These are phyloP conservation scores for Aspergillus udagawae DNA, from an alignment of 2,329 filamentous ascomycete genomes.

Conservation along the genomic window DNA sequence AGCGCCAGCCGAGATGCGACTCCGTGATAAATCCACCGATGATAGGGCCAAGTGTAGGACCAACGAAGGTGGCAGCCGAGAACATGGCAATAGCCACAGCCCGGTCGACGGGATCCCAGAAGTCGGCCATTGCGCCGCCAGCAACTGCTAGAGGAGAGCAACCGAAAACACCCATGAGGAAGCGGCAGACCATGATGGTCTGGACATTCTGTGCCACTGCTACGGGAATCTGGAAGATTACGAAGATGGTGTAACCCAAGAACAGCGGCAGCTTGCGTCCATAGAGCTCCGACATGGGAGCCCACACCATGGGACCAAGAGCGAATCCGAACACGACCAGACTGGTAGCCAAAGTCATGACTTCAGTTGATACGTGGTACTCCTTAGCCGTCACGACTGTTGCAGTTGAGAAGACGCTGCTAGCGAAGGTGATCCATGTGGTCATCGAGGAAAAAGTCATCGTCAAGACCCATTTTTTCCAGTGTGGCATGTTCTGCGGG, in stretches of 20 bases:
- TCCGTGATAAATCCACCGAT: slow-evolving; percentile 49
- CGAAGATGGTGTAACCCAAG: slow-evolving; percentile 46
- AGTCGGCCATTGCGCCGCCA: slow-evolving; percentile 46
- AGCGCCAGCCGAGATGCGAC: slow-evolving; percentile 52
- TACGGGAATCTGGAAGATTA: slow-evolving; percentile 54
- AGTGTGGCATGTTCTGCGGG: slow-evolving; percentile 27
- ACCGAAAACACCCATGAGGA: slow-evolving; percentile 52
- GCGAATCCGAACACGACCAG: slow-evolving; percentile 48
- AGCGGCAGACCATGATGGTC: slow-evolving; percentile 53
- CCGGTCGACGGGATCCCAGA: slow-evolving; percentile 47
- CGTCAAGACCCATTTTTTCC: slow-evolving; percentile 40
- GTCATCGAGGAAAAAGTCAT: slow-evolving; percentile 29
- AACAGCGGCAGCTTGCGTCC: slow-evolving; percentile 50
- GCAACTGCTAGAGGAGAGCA: slow-evolving; percentile 49
- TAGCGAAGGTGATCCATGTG: slow-evolving; percentile 46
- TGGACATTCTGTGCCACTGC: slow-evolving; percentile 52
- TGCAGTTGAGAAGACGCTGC: slow-evolving; percentile 45
- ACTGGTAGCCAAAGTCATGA: slow-evolving; percentile 40
- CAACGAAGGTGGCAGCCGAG: slow-evolving; percentile 46
- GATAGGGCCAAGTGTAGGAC: slow-evolving; percentile 47
- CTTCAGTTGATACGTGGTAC: slow-evolving; percentile 41
- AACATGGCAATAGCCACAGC: slow-evolving; percentile 45
- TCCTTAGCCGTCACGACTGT: slow-evolving; percentile 38
- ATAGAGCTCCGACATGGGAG: slow-evolving; percentile 46
- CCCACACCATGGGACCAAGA: slow-evolving; percentile 51